phyloP scores from a whole-genome alignment of 208 protist species.

The Eutreptiella sp. region DNA sequence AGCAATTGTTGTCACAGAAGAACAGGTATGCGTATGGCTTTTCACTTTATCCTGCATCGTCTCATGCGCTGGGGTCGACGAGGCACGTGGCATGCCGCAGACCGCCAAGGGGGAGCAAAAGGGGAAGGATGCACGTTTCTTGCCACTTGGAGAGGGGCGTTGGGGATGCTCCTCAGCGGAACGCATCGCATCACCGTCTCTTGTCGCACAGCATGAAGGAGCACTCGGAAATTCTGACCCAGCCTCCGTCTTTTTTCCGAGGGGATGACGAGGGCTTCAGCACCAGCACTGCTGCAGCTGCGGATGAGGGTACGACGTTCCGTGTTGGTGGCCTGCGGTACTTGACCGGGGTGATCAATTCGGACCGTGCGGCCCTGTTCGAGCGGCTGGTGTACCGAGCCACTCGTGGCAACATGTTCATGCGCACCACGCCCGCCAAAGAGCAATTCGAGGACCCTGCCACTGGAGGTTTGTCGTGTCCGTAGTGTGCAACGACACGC shows the following conservation, averaged over 20 bases:
- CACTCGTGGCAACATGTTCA: constrained; percentile 92
- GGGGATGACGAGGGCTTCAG: constrained; percentile 10
- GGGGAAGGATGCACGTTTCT: no score
- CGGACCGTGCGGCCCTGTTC: constrained; percentile 71
- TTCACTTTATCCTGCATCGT: no score
- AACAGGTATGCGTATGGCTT: constrained; percentile 56
- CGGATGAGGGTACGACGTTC: neutral
- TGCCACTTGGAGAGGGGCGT: no score
- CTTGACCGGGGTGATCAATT: constrained; percentile 87
- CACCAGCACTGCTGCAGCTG: neutral
- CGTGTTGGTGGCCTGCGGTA: constrained; percentile 48
- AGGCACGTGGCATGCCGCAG: no score
- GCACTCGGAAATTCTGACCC: constrained; percentile 48
- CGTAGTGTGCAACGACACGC: no score
- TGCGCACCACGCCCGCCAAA: constrained; percentile 74
- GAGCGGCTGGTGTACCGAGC: constrained; percentile 88
- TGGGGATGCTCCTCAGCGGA: no score
- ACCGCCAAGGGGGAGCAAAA: no score
- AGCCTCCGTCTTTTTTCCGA: constrained; percentile 50
- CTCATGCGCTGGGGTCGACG: no score
- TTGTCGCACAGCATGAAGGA: no score
- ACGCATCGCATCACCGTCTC: no score
- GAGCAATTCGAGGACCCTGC: constrained; percentile 77
- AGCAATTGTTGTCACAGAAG: constrained; percentile 48
- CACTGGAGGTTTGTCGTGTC: no score